A percentile compares a stretch with the other conserved stretches of the same genome.
Conservation (phyloP, 176 grass and related monocot species). For the Cenchrus fungigraminus region DNA sequence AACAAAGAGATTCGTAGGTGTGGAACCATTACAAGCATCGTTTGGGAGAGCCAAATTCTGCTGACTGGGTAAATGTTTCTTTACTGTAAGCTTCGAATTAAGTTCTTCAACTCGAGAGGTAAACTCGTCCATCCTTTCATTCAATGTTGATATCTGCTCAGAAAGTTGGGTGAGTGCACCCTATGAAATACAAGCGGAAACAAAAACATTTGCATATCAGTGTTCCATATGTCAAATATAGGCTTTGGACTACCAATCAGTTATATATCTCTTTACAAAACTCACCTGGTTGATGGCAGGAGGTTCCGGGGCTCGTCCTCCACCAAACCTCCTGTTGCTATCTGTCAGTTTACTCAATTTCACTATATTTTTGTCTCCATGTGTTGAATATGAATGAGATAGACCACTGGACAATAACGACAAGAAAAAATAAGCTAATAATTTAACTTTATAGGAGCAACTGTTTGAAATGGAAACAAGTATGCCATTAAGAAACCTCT, state of each 20-base stretch:
- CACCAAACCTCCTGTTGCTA: conserved; percentile 73
- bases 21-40: conserved; percentile 89
- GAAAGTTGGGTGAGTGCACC: conserved; percentile 79
- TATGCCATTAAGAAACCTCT: conserved; percentile 60
- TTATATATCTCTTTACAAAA: conserved; percentile 8
- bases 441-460: conserved; percentile 7
- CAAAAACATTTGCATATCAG: conserved; percentile 23
- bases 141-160: conserved; percentile 89
- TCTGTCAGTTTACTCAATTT: conserved; percentile 83
- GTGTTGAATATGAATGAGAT: conserved; percentile 89
- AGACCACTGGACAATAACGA: conserved; percentile 66
- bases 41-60: conserved; percentile 77
- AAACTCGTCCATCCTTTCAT: conserved; percentile 97
- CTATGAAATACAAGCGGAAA: conserved; percentile 42
- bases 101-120: conserved; percentile 90
- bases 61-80: conserved; percentile 76
- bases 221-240: neutral
- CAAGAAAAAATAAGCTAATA: conserved; percentile 33
- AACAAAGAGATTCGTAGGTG: conserved; percentile 83
- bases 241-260: conserved; percentile 17
- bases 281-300: conserved; percentile 74
- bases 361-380: conserved; percentile 84
- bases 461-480: conserved; percentile 22
- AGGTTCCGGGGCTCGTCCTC: conserved; percentile 54
- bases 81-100: conserved; percentile 67